Evolutionary conservation across 306 rosid genomes (phyloP).

Genomic region (Vachellia collinsii): DNA sequence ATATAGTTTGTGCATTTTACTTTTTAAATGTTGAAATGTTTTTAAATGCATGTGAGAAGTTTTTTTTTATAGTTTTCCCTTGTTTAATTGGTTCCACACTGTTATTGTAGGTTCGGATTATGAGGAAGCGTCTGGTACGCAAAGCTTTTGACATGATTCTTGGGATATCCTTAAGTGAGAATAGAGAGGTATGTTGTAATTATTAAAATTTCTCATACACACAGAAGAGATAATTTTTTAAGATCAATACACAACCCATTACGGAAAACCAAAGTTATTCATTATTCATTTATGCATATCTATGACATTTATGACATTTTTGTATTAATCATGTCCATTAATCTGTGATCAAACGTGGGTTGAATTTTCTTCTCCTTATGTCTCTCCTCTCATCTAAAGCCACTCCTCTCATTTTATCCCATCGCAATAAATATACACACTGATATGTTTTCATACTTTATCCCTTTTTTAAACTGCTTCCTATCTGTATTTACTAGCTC

Average conservation of each 20-base stretch:
- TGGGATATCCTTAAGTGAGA: constrained; percentile 93
- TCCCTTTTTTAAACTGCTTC: not conserved
- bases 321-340: not conserved
- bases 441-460: not conserved
- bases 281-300: not conserved
- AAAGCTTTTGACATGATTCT: constrained; percentile 97
- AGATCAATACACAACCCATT: not conserved
- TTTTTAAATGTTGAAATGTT: constrained; percentile 1
- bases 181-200: constrained; percentile 66
- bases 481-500: not conserved
- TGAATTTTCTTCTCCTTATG: not conserved
- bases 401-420: not conserved
- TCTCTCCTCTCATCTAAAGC: too few species aligned
- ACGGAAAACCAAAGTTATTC: not conserved
- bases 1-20: not conserved
- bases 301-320: not conserved
- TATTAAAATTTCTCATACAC: constrained; percentile 16
- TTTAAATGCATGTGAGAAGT: constrained; percentile 4
- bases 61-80: not conserved
- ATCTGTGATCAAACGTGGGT: not conserved
- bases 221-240: not conserved
- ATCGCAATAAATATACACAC: not conserved
- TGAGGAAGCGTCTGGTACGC: constrained; percentile 93
- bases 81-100: constrained; percentile 25
- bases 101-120: constrained; percentile 81